Evolutionary conservation across 202 grass and related monocot genomes (phyloP), one percentile per base, ranked within the genome.

Genomic region (Panicum virgatum): DNA sequence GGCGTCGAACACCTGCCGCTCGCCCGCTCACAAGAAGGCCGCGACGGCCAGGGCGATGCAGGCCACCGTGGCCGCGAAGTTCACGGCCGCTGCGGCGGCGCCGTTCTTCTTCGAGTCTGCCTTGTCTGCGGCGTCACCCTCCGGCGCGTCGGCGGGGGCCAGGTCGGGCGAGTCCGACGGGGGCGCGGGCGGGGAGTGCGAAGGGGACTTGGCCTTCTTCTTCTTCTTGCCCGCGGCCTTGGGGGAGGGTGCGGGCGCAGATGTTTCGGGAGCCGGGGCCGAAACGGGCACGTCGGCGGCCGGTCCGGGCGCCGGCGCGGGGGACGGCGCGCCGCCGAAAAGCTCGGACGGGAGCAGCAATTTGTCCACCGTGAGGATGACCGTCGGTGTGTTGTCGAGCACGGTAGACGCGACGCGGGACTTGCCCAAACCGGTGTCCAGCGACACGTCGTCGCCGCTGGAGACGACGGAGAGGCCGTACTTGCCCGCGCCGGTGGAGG

Each of bases 391-490:
- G 77, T 92, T 83, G 79, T 98, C 96, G 38, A 98, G 80, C 46
- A 96, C 80, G 7, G 96, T 98, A 44, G 88, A 92, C 23, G 93
- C 96, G 73, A 99, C 80, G 63, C 96, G 92, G n/a, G 87, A 93
- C 54, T 75, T 90, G 89, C 90, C 96, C 13, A 92, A 76, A 14
- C 96, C 93, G 42, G 96, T 96, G 79, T 90, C 85, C 12, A 99
- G 86, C 0, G 91, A 90, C 18, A 99, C 92, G 71, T 96, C 96
- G 66, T 99, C 96, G 54, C 96, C 96, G 23, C 15, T 90, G 74
- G 78, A 56, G 38, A 90, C 66, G 36, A 99, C 91, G 13, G 93
- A 89, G 87, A 99, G 91, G 73, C 92, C 85, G 80, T 80, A 99
- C 74, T 96, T 99, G 0, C 96, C 96, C 0, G 91, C 66, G 54